phyloP scores from a whole-genome alignment of 257 asterid genomes.

The Catharanthus roseus region DNA sequence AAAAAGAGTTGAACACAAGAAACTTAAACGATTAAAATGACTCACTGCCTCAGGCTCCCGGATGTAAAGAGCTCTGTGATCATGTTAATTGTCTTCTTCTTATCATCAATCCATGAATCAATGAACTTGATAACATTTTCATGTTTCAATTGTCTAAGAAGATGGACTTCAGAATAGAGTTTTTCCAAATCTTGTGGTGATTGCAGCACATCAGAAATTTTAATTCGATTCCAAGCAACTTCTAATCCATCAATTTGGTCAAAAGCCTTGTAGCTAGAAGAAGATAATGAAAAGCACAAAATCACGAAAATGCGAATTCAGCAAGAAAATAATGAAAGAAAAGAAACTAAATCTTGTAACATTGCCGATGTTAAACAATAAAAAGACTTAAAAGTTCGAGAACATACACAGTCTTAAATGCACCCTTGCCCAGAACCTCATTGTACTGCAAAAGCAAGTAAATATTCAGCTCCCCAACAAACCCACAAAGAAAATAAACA shows the following conservation, averaged over 20 bases:
- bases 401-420: constrained; percentile 78
- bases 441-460: constrained; percentile 40
- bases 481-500: neutral
- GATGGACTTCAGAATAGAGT: constrained; percentile 72
- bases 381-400: constrained; percentile 7
- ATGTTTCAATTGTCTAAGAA: constrained; percentile 61
- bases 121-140: constrained; percentile 48
- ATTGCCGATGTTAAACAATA: constrained; percentile 4
- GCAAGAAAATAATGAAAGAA: neutral
- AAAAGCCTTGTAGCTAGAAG: constrained; percentile 65
- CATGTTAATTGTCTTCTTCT: constrained; percentile 75
- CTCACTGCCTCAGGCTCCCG: constrained; percentile 85
- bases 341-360: neutral
- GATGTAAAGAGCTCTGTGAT: constrained; percentile 89
- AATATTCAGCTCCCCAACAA: neutral
- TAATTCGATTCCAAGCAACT: constrained; percentile 83
- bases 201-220: constrained; percentile 49
- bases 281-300: neutral
- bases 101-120: constrained; percentile 69
- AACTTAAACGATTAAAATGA: constrained; percentile 10
- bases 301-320: neutral
- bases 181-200: constrained; percentile 66
- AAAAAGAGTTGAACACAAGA: neutral
- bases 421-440: constrained; percentile 79
- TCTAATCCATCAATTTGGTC: constrained; percentile 75